Percentiles rank a stretch among this genome's conserved stretches.
Conservation (phyloP, 1,139 yeast species). For the Candida albicans region DNA sequence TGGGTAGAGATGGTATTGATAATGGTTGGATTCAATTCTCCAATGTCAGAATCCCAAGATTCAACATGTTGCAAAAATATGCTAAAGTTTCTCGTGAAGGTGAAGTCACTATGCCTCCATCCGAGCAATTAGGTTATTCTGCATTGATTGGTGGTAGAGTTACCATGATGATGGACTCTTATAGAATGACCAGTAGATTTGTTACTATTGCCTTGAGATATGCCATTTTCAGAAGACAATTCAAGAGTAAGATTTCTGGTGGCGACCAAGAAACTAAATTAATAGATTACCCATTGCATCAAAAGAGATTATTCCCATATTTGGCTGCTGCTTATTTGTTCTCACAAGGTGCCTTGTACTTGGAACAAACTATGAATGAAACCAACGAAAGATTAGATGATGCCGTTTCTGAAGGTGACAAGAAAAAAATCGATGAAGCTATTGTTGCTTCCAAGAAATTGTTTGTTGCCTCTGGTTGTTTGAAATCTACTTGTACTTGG, state of each 20-base stretch:
- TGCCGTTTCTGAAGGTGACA: constrained; percentile 45
- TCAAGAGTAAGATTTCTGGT: constrained; percentile 43
- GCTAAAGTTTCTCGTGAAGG: constrained; percentile 71
- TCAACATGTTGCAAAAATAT: constrained; percentile 76
- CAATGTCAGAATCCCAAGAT: constrained; percentile 76
- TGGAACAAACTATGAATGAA: constrained; percentile 50
- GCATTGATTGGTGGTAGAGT: constrained; percentile 87
- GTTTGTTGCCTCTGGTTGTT: constrained; percentile 81
- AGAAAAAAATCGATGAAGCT: constrained; percentile 41
- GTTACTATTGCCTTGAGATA: constrained; percentile 81
- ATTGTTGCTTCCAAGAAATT: constrained; percentile 68
- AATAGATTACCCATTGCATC: constrained; percentile 82
- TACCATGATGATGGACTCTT: constrained; percentile 80
- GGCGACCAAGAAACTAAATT: constrained; percentile 52
- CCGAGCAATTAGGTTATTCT: constrained; percentile 82
- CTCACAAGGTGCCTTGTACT: constrained; percentile 65
- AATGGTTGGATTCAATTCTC: constrained; percentile 93
- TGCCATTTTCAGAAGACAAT: constrained; percentile 86
- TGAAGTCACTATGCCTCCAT: constrained; percentile 67
- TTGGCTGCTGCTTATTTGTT: constrained; percentile 75
- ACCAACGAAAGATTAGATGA: constrained; percentile 56
- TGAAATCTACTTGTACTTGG: constrained; percentile 91
- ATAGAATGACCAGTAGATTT: constrained; percentile 72
- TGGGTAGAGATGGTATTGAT: constrained; percentile 87
- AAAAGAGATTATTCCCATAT: constrained; percentile 76